A percentile compares a stretch with the other conserved stretches of the same genome.
phyloP scores from a whole-genome alignment of 805 yeast species.

The Ogataea nakhonphanomensis region DNA sequence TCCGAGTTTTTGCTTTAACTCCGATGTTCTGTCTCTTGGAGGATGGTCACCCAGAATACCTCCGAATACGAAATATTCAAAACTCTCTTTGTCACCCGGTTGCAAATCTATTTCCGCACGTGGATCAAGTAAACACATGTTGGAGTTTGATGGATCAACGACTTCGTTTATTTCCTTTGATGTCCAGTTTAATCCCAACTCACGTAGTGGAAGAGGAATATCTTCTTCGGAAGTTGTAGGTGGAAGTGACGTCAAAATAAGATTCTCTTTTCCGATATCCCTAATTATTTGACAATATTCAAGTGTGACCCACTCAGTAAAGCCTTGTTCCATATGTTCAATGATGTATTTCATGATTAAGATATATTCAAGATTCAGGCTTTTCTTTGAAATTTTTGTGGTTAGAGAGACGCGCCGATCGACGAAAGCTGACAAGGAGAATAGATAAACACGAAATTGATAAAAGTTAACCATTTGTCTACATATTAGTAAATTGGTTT shows the following conservation, averaged over 20 bases:
- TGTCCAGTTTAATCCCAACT: conserved; percentile 78
- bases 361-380: background rate
- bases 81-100: conserved; percentile 63
- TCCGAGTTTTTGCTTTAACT: conserved; percentile 75
- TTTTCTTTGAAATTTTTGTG: background rate
- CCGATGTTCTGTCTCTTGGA: conserved; percentile 89
- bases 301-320: conserved; percentile 91
- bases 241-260: conserved; percentile 76
- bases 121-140: conserved; percentile 87
- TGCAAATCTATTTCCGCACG: conserved; percentile 69
- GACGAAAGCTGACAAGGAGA: background rate
- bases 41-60: conserved; percentile 96
- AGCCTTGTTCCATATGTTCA: conserved; percentile 97
- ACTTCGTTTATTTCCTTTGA: conserved; percentile 61
- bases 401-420: conserved; percentile 5
- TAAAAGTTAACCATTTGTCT: too few relatives aligned
- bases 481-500: too few relatives aligned
- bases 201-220: conserved; percentile 58
- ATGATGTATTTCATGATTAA: conserved; percentile 79
- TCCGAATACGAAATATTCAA: conserved; percentile 91
- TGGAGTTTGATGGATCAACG: conserved; percentile 42
- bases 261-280: conserved; percentile 77
- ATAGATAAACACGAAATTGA: too few relatives aligned
- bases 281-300: conserved; percentile 81
- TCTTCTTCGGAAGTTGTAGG: conserved; percentile 52